Percentiles rank a stretch among this genome's conserved stretches.
These are phyloP conservation scores for Bisporella sp. DNA, from an alignment of 2,329 filamentous ascomycete genomes.

Conservation along the genomic window DNA sequence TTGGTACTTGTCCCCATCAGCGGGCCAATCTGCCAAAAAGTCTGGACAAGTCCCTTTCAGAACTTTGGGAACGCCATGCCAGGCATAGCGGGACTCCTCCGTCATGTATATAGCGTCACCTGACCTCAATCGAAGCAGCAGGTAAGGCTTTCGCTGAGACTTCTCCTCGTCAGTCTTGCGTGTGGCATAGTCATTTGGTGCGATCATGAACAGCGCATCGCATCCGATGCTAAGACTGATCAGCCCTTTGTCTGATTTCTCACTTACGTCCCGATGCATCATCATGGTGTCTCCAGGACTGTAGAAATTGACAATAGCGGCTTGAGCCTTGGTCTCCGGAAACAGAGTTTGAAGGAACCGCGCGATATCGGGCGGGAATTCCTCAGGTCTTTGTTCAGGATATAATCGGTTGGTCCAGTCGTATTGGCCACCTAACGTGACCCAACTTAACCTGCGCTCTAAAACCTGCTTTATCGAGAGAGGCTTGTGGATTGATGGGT, in stretches of 20 bases:
- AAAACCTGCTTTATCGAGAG: constrained; percentile 65
- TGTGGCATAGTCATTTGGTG: no score
- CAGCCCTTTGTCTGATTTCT: constrained; percentile 69
- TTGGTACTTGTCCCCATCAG: background rate
- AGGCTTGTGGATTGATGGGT: constrained; percentile 67
- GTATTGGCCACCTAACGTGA: constrained; percentile 91
- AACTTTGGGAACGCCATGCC: constrained; percentile 84
- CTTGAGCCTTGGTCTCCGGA: constrained; percentile 70
- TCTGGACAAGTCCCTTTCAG: constrained; percentile 69
- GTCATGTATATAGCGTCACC: constrained; percentile 32
- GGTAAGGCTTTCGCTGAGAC: background rate
- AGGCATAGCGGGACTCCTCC: constrained; percentile 64
- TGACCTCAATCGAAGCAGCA: background rate
- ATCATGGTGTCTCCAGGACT: constrained; percentile 85
- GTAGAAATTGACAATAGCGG: constrained; percentile 92
- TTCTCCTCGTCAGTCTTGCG: no score
- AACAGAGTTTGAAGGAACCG: constrained; percentile 63
- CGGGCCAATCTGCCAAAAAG: constrained; percentile 70
- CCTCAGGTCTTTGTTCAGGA: constrained; percentile 57
- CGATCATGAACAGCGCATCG: constrained; percentile 78
- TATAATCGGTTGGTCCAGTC: constrained; percentile 90
- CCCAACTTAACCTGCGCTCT: constrained; percentile 80
- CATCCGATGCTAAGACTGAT: constrained; percentile 87
- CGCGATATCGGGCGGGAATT: constrained; percentile 69
- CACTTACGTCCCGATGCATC: constrained; percentile 89